These are phyloP conservation scores for Aspergillus sp. DNA, from an alignment of 2,329 filamentous ascomycete species.

Conservation along the genomic window DNA sequence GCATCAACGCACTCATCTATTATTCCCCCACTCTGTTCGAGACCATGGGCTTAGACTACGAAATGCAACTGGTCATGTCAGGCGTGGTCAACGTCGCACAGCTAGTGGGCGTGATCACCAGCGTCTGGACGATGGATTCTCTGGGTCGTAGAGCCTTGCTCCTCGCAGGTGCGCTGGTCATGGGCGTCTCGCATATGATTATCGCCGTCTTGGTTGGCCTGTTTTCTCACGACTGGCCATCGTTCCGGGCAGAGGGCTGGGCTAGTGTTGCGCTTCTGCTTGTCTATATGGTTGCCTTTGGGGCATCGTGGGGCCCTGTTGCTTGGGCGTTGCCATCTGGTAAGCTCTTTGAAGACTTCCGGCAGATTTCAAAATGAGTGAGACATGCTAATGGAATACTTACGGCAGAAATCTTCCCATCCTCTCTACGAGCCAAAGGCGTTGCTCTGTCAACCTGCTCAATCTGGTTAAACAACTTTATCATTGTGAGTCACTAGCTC, in stretches of 20 bases:
- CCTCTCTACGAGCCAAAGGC: conserved; percentile 58
- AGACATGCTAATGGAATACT: background rate
- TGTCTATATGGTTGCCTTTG: conserved; percentile 60
- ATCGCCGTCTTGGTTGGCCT: conserved; percentile 52
- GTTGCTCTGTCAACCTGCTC: conserved; percentile 60
- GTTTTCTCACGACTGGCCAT: conserved; percentile 48
- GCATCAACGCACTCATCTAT: conserved; percentile 55
- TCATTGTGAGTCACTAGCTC: conserved; percentile 33
- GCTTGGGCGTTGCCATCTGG: conserved; percentile 39
- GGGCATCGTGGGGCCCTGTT: conserved; percentile 53
- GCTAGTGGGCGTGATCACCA: conserved; percentile 42
- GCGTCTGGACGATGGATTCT: conserved; percentile 46
- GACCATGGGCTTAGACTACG: conserved; percentile 40
- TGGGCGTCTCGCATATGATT: conserved; percentile 45
- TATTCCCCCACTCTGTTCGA: conserved; percentile 59
- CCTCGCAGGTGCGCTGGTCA: conserved; percentile 41
- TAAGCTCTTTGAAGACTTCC: conserved; percentile 5
- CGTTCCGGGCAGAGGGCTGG: conserved; percentile 51
- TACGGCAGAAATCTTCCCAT: conserved; percentile 57
- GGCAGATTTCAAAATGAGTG: background rate
- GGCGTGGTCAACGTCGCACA: conserved; percentile 52
- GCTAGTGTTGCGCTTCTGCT: conserved; percentile 53
- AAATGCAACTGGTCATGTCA: conserved; percentile 49
- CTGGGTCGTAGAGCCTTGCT: conserved; percentile 45
- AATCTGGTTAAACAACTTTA: conserved; percentile 63